Evolutionary conservation across 305 asterid genomes (phyloP).

Genomic region (Solanum aculeatissimum): DNA sequence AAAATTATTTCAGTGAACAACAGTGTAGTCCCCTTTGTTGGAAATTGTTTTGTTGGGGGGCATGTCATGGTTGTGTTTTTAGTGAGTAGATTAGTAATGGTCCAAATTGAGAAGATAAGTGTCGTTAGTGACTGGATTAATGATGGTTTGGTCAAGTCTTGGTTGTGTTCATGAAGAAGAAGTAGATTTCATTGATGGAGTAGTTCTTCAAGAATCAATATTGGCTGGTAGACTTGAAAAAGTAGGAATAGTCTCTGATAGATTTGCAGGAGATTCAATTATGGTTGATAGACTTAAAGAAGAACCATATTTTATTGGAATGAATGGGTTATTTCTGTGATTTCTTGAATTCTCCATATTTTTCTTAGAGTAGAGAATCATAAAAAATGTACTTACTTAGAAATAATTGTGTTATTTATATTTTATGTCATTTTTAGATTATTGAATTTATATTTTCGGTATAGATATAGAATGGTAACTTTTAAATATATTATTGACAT

Average conservation of each 20-base stretch:
- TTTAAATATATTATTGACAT: not conserved
- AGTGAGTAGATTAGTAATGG: no score
- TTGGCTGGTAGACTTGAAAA: not conserved
- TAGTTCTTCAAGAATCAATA: not conserved
- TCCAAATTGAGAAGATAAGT: not conserved
- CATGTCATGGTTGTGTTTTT: no score
- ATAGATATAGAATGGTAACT: not conserved
- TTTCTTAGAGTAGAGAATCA: no score
- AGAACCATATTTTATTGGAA: not conserved
- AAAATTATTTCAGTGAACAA: not conserved
- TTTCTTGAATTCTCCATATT: no score
- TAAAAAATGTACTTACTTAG: not conserved
- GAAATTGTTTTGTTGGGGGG: no score
- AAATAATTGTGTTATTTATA: not conserved
- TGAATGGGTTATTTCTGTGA: no score
- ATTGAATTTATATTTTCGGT: not conserved
- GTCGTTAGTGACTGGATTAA: not conserved
- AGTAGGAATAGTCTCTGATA: not conserved
- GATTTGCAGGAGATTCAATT: not conserved
- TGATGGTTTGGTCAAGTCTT: not conserved
- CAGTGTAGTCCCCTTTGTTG: slow-evolving; percentile 52
- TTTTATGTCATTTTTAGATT: not conserved
- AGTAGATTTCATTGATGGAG: not conserved
- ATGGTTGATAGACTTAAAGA: not conserved
- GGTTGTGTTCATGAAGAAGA: not conserved